Conservation (phyloP, 1,284 basidiomycete genomes). For the Ganoderma resinaceum region DNA sequence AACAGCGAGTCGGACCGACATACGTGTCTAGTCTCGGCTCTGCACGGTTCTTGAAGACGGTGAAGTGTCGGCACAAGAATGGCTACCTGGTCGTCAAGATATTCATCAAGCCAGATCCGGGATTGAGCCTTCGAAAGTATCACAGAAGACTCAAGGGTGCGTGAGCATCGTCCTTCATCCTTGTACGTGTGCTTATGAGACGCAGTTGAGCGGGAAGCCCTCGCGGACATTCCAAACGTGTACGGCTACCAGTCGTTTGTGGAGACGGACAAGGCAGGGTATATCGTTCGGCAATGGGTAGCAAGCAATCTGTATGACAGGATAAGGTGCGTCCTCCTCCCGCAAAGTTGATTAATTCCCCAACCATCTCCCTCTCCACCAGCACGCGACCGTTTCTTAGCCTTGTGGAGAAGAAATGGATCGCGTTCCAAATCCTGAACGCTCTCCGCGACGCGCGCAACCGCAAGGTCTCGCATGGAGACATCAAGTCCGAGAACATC, state of each 20-base stretch:
- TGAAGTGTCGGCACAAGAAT: slow-evolving; percentile 76
- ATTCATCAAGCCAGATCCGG: slow-evolving; percentile 80
- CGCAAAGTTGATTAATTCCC: neutral
- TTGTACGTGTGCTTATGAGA: slow-evolving; percentile 11
- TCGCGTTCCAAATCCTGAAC: slow-evolving; percentile 91
- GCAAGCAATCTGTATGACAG: slow-evolving; percentile 96
- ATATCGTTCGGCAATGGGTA: slow-evolving; percentile 94
- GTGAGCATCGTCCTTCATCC: slow-evolving; percentile 27
- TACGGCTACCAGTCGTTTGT: slow-evolving; percentile 92
- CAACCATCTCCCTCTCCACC: neutral
- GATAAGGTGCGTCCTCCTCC: slow-evolving; percentile 77
- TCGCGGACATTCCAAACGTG: slow-evolving; percentile 88
- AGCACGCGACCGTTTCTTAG: slow-evolving; percentile 97
- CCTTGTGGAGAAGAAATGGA: slow-evolving; percentile 97
- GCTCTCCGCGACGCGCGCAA: slow-evolving; percentile 86
- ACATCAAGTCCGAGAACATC: slow-evolving; percentile 98
- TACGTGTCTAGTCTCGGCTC: slow-evolving; percentile 71
- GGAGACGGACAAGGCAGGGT: slow-evolving; percentile 97
- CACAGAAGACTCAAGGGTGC: slow-evolving; percentile 70
- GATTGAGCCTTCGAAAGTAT: slow-evolving; percentile 66
- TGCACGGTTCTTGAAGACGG: slow-evolving; percentile 96
- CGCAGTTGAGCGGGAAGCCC: slow-evolving; percentile 83
- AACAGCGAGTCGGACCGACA: slow-evolving; percentile 9
- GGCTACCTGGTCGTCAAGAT: slow-evolving; percentile 83
- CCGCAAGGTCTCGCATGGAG: slow-evolving; percentile 91